Base-by-base conservation (phyloP, 768 basidiomycete species). In the Mycena floridula region DNA sequence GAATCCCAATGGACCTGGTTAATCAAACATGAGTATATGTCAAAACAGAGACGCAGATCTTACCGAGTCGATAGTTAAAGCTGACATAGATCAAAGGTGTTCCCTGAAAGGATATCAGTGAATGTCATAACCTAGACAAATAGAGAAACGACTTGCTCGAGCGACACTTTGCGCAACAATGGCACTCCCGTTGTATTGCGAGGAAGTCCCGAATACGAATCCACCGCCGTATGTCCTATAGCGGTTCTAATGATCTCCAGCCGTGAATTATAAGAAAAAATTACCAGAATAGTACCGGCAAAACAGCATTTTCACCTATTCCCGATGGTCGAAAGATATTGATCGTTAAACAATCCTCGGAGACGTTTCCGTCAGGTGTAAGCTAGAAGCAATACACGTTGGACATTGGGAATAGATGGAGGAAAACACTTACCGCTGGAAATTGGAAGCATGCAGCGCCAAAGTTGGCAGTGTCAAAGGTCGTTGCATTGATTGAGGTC, bases 331-430 rank as follows among this genome's bases (percentile, higher is more conserved):
- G 52, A 40, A 69, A 70, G 12, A 74, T 53, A 47, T 72, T 70
- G 24, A 71, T 46, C 39, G 69, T 68, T 25, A 73, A 55, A 45
- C 67, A 72, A 42, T 70, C 69, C 49, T 72, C 69, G 25, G 24
- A 25, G 2, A 9, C 40, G 36, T n/a, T 39, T 36, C 20, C 20
- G 7, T 28, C 25, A 26, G 18, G 2, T 25, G n/a, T 20, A 13
- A n/a, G n/a, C n/a, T 9, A 13, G n/a, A 4, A 4, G n/a, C 13
- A 15, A 40, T 24, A 16, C 20, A 42, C 32, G 32, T 15, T 15
- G 32, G 4, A 5, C n/a, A 5, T 24, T 25, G n/a, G n/a, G 6
- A 37, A 12, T 23, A 23, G 24, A 7, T 39, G 16, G 15, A n/a
- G 20, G 18, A 11, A 8, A 30, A 65, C 53, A 38, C 24, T 36